phyloP scores from a whole-genome alignment of 495 filamentous ascomycete genomes.

The Penicillium egyptiacum region DNA sequence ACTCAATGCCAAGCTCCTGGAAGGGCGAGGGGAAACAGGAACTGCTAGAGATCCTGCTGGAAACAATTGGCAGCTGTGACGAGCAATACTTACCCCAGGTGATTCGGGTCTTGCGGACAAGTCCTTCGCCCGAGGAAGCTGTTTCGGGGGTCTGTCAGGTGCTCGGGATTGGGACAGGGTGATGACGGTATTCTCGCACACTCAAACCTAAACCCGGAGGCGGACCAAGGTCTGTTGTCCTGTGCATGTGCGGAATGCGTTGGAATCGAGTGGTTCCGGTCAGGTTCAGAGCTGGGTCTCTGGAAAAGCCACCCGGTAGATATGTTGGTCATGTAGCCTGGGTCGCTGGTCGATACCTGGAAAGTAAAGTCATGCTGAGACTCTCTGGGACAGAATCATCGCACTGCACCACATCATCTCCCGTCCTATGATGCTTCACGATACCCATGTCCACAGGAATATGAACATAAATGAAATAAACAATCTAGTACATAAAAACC shows the following conservation, averaged over 20 bases:
- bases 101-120: constrained; percentile 32
- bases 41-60: constrained; percentile 31
- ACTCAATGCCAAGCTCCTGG: constrained; percentile 24
- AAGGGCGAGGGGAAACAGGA: constrained; percentile 28
- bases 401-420: neutral
- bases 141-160: constrained; percentile 34
- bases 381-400: neutral
- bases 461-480: constrained; percentile 3
- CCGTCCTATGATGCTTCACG: constrained; percentile 4
- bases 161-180: constrained; percentile 23
- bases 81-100: constrained; percentile 31
- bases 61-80: constrained; percentile 36
- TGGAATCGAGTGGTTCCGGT: neutral
- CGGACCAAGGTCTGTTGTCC: neutral
- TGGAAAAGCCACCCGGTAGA: neutral
- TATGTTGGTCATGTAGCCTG: neutral
- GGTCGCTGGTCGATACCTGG: constrained; percentile 3
- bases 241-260: neutral
- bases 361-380: neutral
- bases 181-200: neutral
- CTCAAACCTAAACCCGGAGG: neutral
- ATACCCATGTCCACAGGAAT: neutral
- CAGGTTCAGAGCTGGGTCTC: constrained; percentile 1
- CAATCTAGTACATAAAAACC: constrained; percentile 12
- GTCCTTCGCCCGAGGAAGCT: constrained; percentile 36